These are phyloP conservation scores for Echium plantagineum DNA, from an alignment of 257 asterid species.

Conservation along the genomic window DNA sequence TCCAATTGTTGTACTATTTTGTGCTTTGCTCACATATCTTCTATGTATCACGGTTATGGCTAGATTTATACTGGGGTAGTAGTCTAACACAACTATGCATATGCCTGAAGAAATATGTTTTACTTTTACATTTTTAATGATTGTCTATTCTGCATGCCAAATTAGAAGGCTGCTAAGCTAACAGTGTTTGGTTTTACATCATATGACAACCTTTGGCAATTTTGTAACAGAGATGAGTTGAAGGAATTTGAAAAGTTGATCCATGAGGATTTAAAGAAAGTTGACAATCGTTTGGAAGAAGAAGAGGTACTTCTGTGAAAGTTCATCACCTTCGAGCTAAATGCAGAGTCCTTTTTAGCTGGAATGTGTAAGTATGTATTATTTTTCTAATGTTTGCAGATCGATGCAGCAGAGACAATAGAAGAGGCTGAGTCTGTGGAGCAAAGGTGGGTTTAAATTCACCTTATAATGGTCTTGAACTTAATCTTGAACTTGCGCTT, in stretches of 20 bases:
- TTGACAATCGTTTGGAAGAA: conserved; percentile 89
- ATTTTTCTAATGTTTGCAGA: conserved; percentile 30
- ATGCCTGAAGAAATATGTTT: background rate
- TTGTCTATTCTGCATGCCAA: background rate
- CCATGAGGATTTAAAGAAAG: conserved; percentile 66
- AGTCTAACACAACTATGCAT: background rate
- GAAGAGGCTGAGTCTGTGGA: conserved; percentile 85
- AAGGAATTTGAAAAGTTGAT: conserved; percentile 89
- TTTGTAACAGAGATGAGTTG: conserved; percentile 66
- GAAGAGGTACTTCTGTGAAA: conserved; percentile 54
- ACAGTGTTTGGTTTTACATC: background rate
- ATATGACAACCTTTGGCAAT: conserved; percentile 8
- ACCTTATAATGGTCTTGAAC: too few species aligned
- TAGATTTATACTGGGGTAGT: background rate
- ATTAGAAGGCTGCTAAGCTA: background rate
- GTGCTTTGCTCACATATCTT: background rate
- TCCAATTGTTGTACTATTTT: too few species aligned
- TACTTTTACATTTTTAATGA: background rate
- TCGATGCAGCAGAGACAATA: conserved; percentile 85
- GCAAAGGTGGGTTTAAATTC: conserved; percentile 41
- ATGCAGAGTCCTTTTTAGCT: conserved; percentile 2
- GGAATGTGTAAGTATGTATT: conserved; percentile 5
- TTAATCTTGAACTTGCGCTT: too few species aligned
- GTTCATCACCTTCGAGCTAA: conserved; percentile 5
- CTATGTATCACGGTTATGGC: background rate